Evolutionary conservation across 2,329 filamentous ascomycete species (phyloP).

Genomic region (Scorias spongiosa): DNA sequence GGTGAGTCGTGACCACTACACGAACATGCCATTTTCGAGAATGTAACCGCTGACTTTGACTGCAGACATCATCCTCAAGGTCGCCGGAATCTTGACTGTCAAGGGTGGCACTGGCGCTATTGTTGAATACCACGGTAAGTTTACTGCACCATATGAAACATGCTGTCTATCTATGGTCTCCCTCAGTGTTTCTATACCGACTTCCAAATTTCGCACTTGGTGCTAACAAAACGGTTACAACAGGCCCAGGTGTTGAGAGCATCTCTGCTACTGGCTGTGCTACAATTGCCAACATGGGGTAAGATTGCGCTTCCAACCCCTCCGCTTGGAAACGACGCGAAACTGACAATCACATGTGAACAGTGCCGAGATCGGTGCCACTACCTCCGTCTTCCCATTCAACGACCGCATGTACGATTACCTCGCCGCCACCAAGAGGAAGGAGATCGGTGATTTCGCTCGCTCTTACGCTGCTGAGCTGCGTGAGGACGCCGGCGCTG

Average conservation of each 20-base stretch:
- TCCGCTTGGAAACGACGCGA: background rate
- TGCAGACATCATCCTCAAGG: constrained; percentile 86
- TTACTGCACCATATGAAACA: background rate
- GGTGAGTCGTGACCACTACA: constrained; percentile 36
- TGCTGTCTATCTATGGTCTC: too few relatives aligned
- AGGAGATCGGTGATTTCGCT: constrained; percentile 79
- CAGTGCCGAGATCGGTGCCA: constrained; percentile 60
- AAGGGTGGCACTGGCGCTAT: constrained; percentile 95
- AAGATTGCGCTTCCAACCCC: constrained; percentile 20
- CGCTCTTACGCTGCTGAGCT: constrained; percentile 74
- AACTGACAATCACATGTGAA: constrained; percentile 1
- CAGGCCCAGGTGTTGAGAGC: constrained; percentile 54
- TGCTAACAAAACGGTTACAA: background rate
- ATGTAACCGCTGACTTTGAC: background rate
- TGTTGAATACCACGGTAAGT: constrained; percentile 48
- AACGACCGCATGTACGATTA: constrained; percentile 98
- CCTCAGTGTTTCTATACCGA: too few relatives aligned
- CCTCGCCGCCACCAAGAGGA: constrained; percentile 77
- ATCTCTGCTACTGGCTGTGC: constrained; percentile 77
- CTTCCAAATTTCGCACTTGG: too few relatives aligned
- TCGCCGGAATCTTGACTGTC: constrained; percentile 90
- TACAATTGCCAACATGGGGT: constrained; percentile 48
- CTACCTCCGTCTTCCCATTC: constrained; percentile 92
- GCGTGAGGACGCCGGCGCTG: constrained; percentile 70
- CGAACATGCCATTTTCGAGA: background rate